Evolutionary conservation across 2,329 filamentous ascomycete genomes (phyloP), one percentile per base, ranked within the genome.

Genomic region (Monosporascus cannonballus): DNA sequence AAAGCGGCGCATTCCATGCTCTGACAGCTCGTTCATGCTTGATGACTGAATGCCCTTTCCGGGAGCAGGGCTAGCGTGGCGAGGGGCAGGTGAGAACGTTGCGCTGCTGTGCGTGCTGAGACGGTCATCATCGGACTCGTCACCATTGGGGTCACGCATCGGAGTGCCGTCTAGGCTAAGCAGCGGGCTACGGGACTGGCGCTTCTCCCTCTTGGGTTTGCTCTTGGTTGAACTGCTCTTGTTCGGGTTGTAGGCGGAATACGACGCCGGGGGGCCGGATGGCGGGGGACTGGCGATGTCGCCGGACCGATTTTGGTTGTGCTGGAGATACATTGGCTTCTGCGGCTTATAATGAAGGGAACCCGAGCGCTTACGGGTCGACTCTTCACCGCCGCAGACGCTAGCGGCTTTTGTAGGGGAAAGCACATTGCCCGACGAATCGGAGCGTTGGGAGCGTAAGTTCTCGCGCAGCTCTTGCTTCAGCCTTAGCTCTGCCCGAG

Each of bases 241-340:
- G n/a, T 20, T 27, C 20, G 56, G 58, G 11, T 37, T 46, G 47
- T 61, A 58, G 8, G 58, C 47, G 8, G 46, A 24, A 27, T 58
- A 59, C 4, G 20, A 22, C 5, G 55, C 50, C 18, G 39, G 3
- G 3, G 53, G 54, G 2, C 20, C 22, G 7, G 34, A 25, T 5
- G 41, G 17, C 1, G 20, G 22, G n/a, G 20, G 15, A 41, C 7
- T n/a, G 38, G 38, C 9, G 4, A 34, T 34, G 30, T 1, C 11
- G 30, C 11, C 30, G 9, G 9, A 4, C 38, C 7, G 38, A 41
- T 20, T 41, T 41, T 17, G 17, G 15, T 22, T 24, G 42, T 11
- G 11, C 22, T 18, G 39, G 20, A 46, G 14, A 11, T 46, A 46
- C 11, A 4, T n/a, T 4, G 42, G 42, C 22, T 27, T 46, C 42